Base-by-base conservation (phyloP, 1,139 yeast genomes). In the Hansenula sp. region DNA sequence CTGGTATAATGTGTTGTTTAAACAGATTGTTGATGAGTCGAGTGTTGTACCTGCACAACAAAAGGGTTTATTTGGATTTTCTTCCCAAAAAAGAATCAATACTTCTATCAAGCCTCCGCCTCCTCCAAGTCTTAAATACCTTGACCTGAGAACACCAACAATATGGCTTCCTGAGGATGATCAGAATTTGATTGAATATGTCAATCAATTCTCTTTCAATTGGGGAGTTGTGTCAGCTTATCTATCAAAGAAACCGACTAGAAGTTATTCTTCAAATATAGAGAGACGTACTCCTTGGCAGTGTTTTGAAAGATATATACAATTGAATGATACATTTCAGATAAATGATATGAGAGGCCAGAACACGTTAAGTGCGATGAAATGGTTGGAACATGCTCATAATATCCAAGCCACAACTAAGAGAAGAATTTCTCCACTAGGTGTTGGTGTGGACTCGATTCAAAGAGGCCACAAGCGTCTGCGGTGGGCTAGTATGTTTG, bases 201-300 rank as follows among this genome's bases (percentile, higher is more conserved):
- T 89, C 32, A 87, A 89, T 18, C 92, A 90, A 47, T 90, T 82
- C 59, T 80, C 88, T 12, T 89, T 87, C 64, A 92, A 92, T 58
- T 92, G 98, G 98, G 92, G 83, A 45, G 74, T 90, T 37, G 87
- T 92, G 14, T 79, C 97, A 1, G 86, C 90, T 18, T 87, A 84
- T 58, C 68, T 92, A 73, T 69, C 83, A 1, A 73, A 79, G 3
- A 70, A 71, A 40, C 77, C 89, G 2, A 77, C 86, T 0, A 70
- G 72, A 56, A 78, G 82, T 14, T 87, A 87, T 59, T 77, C 81
- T 32, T 85, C 97, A 0, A 89, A 86, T 51, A 87, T 89, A 43
- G 97, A 92, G 61, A 75, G 97, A 53, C 75, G 98, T 56, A 92
- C 97, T 0, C 95, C 98, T 0, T 92, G 98, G 98, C 97, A 90